These are phyloP conservation scores for Paramecium biaurelia DNA, from an alignment of 73 alveolate genomes.

Conservation along the genomic window DNA sequence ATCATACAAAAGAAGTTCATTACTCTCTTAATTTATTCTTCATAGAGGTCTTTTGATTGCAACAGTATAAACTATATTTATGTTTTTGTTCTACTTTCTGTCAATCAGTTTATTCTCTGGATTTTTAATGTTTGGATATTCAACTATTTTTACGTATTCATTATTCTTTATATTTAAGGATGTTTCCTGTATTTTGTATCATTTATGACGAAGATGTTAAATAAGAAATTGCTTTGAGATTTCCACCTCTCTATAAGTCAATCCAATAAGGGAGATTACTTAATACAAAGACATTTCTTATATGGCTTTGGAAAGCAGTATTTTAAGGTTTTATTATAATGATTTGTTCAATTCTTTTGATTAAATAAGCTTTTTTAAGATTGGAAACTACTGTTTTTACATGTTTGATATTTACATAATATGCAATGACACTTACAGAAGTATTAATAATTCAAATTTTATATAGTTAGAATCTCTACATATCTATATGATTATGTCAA, in stretches of 20 bases:
- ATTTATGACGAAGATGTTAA: slow-evolving; percentile 83
- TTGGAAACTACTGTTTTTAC: slow-evolving; percentile 89
- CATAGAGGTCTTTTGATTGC: slow-evolving; percentile 88
- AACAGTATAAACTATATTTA: slow-evolving; percentile 74
- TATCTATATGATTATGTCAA: slow-evolving; percentile 54
- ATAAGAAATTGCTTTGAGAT: slow-evolving; percentile 53
- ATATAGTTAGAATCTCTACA: slow-evolving; percentile 56
- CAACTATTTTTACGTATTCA: slow-evolving; percentile 77
- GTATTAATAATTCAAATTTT: background rate
- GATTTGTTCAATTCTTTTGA: slow-evolving; percentile 81
- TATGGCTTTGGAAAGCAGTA: slow-evolving; percentile 89
- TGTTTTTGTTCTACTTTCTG: slow-evolving; percentile 74
- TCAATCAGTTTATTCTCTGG: slow-evolving; percentile 70
- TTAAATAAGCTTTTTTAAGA: slow-evolving; percentile 82
- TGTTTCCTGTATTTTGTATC: slow-evolving; percentile 83
- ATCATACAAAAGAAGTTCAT: slow-evolving; percentile 64
- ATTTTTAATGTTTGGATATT: slow-evolving; percentile 81
- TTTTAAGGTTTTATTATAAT: slow-evolving; percentile 86
- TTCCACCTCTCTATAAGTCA: slow-evolving; percentile 89
- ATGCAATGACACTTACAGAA: slow-evolving; percentile 52
- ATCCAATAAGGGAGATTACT: slow-evolving; percentile 90
- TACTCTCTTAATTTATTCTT: slow-evolving; percentile 80
- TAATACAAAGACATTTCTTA: slow-evolving; percentile 80
- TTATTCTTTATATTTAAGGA: background rate
- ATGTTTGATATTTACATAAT: slow-evolving; percentile 74